Base-by-base conservation (phyloP, 2,329 filamentous ascomycete genomes). In the Fusarium secorum region DNA sequence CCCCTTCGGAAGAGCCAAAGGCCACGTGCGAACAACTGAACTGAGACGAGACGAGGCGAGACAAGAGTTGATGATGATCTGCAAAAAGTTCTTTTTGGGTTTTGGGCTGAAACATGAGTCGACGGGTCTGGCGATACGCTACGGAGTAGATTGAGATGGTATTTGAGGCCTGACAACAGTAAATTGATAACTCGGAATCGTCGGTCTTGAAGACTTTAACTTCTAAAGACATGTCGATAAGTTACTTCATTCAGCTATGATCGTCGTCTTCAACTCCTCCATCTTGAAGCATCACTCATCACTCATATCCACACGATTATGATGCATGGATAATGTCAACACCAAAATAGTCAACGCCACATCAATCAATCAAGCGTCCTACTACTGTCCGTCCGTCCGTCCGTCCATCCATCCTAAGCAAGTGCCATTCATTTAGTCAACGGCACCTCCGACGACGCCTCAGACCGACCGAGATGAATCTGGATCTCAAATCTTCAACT, bases 51-150 rank as follows among this genome's bases (percentile, higher is more conserved):
- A 4, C 26, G 30, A 52, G 35, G 26, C 53, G 38, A 55, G 30
- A 45, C 44, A 59, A 48, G 55, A 26, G 9, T 55, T 18, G 41
- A 48, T 46, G 69, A 63, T 36, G 65, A 70, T 72, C 56, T 63
- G 36, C 61, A 61, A 46, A 26, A 11, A 20, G n/a, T n/a, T 48
- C 20, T 28, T 18, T 32, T 49, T 33, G 46, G n/a, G n/a, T 22
- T 39, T 44, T 66, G 54, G 71, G 71, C 74, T 76, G 74, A 76
- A 75, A 74, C 64, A 46, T 75, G 63, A 76, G 74, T 70, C 67
- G 56, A 64, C 55, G 35, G 30, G 22, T 13, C 59, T 55, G 39
- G 24, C 38, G 32, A 44, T 22, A 10, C 52, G 36, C 44, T 33
- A n/a, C n/a, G n/a, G n/a, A n/a, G n/a, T n/a, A 55, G 18, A 30